Percentiles rank a stretch among this genome's conserved stretches.
Evolutionary conservation across 192 early-diverging fungal species (phyloP).

Genomic region (Coemansia sp.): DNA sequence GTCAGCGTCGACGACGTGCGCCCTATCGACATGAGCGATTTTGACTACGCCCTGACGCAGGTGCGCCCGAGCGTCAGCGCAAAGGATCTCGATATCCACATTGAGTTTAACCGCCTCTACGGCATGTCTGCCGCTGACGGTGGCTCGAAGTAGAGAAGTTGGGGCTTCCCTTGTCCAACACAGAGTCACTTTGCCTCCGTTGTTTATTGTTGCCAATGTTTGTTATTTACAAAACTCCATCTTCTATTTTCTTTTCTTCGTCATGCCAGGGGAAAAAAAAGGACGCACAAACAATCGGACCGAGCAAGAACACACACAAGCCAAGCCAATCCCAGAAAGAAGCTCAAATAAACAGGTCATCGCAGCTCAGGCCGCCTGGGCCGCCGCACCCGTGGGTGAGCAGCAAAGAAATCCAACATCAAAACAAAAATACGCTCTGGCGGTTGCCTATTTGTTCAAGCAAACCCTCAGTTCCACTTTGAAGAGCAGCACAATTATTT

Average conservation of each 20-base stretch:
- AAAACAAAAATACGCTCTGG: conserved; percentile 2
- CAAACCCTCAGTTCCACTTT: background rate
- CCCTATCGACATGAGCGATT: conserved; percentile 71
- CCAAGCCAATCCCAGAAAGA: too few relatives aligned
- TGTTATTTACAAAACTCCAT: too few relatives aligned
- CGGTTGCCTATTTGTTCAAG: background rate
- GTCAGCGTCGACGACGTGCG: conserved; percentile 65
- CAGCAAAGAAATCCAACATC: too few relatives aligned
- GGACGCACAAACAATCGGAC: too few relatives aligned
- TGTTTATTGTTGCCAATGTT: background rate
- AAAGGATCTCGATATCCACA: conserved; percentile 74
- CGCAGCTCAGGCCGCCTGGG: too few relatives aligned
- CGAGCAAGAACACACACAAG: too few relatives aligned
- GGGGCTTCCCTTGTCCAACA: background rate
- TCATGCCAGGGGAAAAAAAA: background rate
- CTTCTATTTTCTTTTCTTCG: too few relatives aligned
- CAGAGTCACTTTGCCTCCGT: background rate
- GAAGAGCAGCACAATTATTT: too few relatives aligned
- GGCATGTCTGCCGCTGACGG: conserved; percentile 50
- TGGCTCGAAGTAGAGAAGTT: background rate
- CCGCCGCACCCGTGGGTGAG: too few relatives aligned
- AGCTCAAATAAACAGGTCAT: too few relatives aligned
- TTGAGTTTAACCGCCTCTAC: conserved; percentile 70
- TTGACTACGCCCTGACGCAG: conserved; percentile 76
- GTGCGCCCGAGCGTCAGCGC: conserved; percentile 81